Evolutionary conservation across 73 alveolate genomes (phyloP).

Genomic region (Paramecium primaurelia): DNA sequence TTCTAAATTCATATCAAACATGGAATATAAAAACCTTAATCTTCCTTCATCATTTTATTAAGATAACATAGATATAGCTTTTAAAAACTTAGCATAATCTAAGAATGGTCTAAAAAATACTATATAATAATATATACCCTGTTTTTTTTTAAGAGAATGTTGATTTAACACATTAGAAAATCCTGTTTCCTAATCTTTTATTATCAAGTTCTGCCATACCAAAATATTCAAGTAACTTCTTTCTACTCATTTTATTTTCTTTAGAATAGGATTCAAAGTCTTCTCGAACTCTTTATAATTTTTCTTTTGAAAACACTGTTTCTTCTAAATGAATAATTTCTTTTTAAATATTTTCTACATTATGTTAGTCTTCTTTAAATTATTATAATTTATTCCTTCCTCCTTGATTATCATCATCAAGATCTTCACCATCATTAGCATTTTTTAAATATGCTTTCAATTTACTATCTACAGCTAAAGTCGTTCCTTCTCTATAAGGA

Average conservation of each 20-base stretch:
- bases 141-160: constrained; percentile 57
- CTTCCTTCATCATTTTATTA: constrained; percentile 55
- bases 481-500: constrained; percentile 46
- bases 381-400: constrained; percentile 19
- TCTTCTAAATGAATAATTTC: constrained; percentile 36
- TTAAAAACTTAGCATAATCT: constrained; percentile 55
- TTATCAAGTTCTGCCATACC: constrained; percentile 54
- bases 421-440: constrained; percentile 25
- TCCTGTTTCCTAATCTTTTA: constrained; percentile 52
- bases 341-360: constrained; percentile 37
- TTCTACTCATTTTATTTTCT: constrained; percentile 61
- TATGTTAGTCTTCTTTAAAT: constrained; percentile 29
- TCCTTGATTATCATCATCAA: not conserved
- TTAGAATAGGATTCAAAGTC: constrained; percentile 56
- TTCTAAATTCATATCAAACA: constrained; percentile 58
- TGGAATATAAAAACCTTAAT: constrained; percentile 46
- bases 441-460: not conserved
- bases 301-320: constrained; percentile 29
- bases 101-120: not conserved
- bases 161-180: constrained; percentile 54
- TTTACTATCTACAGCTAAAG: constrained; percentile 28
- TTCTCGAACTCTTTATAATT: constrained; percentile 36
- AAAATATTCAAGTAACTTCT: constrained; percentile 55
- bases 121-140: not conserved
- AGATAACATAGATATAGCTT: constrained; percentile 58